A percentile compares a stretch with the other conserved stretches of the same genome.
Evolutionary conservation across 306 rosid species (phyloP).

Genomic region (Medicago arabica): DNA sequence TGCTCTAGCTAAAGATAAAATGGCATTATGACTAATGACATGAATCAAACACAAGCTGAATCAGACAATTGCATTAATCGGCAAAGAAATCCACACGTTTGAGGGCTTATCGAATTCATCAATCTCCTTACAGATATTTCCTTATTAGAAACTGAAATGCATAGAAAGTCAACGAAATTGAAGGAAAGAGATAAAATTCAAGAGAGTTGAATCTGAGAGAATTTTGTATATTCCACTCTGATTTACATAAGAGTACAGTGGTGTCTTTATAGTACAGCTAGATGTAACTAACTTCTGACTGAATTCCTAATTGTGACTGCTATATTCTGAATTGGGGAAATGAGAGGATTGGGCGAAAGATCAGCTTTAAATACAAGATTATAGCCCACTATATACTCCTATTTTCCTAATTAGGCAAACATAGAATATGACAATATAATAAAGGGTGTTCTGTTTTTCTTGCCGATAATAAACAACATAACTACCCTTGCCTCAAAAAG

Average conservation of each 20-base stretch:
- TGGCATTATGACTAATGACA: neutral
- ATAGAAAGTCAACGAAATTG: neutral
- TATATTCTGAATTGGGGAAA: neutral
- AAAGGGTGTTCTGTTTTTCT: constrained; percentile 18
- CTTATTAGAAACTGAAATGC: neutral
- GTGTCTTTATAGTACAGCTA: neutral
- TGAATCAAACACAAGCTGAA: neutral
- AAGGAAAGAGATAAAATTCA: neutral
- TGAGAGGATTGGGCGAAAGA: neutral
- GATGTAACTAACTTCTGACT: neutral
- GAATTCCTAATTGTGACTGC: neutral
- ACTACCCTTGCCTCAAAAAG: neutral
- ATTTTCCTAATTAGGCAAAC: neutral
- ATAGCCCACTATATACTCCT: neutral
- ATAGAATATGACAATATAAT: neutral
- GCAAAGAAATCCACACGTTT: neutral
- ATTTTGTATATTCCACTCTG: neutral
- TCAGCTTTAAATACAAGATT: neutral
- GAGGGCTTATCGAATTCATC: neutral
- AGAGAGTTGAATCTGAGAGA: neutral
- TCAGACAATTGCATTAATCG: neutral
- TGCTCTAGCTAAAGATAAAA: neutral
- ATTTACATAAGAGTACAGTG: neutral
- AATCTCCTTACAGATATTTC: neutral
- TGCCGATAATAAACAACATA: neutral